Conservation (phyloP, 257 asterid species). For the Solanum chmielewskii region DNA sequence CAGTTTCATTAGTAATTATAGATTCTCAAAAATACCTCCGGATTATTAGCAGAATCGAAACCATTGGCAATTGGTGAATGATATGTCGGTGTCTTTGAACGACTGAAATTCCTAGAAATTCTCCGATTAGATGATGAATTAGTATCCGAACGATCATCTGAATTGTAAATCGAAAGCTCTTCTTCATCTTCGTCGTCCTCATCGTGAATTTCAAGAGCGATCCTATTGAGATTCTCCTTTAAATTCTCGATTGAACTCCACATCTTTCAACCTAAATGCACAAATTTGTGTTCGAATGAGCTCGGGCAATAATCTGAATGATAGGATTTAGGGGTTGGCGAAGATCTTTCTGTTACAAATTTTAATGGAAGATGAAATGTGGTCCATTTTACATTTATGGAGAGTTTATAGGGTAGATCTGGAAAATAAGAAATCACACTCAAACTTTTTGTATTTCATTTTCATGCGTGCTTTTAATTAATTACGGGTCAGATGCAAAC, state of each 20-base stretch:
- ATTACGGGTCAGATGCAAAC: neutral
- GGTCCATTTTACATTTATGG: neutral
- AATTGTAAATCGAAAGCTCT: constrained; percentile 37
- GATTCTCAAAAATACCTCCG: constrained; percentile 34
- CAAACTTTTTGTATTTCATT: neutral
- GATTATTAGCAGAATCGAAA: constrained; percentile 36
- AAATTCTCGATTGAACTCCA: constrained; percentile 91
- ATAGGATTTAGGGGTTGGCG: neutral
- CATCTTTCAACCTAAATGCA: constrained; percentile 35
- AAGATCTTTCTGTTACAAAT: neutral
- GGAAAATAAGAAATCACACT: neutral
- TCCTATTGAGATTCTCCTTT: constrained; percentile 78
- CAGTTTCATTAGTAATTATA: neutral
- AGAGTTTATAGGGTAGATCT: neutral
- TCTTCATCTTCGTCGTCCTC: constrained; percentile 43
- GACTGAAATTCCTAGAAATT: constrained; percentile 36
- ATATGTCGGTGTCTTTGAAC: constrained; percentile 37
- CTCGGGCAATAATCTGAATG: neutral
- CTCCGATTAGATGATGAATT: constrained; percentile 47
- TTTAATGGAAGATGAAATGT: neutral
- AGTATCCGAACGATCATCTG: constrained; percentile 33
- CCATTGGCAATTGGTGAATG: constrained; percentile 63
- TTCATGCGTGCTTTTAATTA: neutral
- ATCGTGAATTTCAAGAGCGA: constrained; percentile 75
- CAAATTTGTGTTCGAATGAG: neutral